A percentile compares a stretch with the other conserved stretches of the same genome.
These are phyloP conservation scores for Agapanthus africanus DNA, from an alignment of 106 monocot genomes.

Conservation along the genomic window DNA sequence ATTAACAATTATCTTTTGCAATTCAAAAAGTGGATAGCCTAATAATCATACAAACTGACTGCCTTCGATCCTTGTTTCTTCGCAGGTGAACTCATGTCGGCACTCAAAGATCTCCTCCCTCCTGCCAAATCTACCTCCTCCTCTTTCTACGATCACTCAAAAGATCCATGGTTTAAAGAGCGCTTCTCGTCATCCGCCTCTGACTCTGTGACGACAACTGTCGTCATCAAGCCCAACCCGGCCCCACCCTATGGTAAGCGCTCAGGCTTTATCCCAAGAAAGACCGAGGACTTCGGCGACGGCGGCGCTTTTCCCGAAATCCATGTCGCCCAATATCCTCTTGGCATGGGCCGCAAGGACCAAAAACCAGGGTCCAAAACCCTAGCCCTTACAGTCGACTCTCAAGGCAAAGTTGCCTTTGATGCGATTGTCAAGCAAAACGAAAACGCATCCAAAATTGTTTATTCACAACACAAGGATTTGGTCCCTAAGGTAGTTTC, in stretches of 20 bases:
- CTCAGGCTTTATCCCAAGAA: constrained; percentile 70
- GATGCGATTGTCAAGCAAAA: constrained; percentile 79
- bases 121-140: constrained; percentile 44
- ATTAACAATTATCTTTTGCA: too few relatives aligned
- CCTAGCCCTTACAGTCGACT: constrained; percentile 81
- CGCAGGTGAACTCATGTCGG: too few relatives aligned
- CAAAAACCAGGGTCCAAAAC: constrained; percentile 82
- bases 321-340: constrained; percentile 88
- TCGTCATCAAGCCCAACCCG: constrained; percentile 30
- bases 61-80: too few relatives aligned
- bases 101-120: constrained; percentile 82
- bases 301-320: constrained; percentile 99
- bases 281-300: constrained; percentile 89
- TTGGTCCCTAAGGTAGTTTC: constrained; percentile 62
- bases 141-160: constrained; percentile 77
- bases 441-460: constrained; percentile 78
- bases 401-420: constrained; percentile 79
- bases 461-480: constrained; percentile 88
- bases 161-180: constrained; percentile 95
- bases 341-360: constrained; percentile 82
- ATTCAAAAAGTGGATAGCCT: too few relatives aligned
- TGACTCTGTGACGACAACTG: background rate
- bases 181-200: constrained; percentile 31
- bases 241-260: constrained; percentile 84
- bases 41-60: too few relatives aligned